Evolutionary conservation across 2,329 filamentous ascomycete genomes (phyloP), one percentile per base, ranked within the genome.

Genomic region (Calonectria multiphialidica): DNA sequence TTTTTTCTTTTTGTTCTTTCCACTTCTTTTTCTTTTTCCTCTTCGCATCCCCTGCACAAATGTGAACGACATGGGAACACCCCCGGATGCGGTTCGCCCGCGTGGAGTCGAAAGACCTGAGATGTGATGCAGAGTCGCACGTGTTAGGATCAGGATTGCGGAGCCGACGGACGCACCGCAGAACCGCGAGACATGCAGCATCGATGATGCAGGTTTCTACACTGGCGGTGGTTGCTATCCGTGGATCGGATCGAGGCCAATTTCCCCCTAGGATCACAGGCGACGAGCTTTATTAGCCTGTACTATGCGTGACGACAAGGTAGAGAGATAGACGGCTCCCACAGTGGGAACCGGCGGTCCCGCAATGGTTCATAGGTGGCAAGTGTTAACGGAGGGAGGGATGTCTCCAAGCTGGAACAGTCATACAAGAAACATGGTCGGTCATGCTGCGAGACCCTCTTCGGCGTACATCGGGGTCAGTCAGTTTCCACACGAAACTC

Each of bases 181-280:
- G 44, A 62, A 70, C 53, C 62, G 62, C 37, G 53, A 70, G 68
- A 66, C 53, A 70, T 70, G 68, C 68, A 70, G 53, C n/a, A 6
- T 66, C 62, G 53, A 70, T 66, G 68, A 70, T 30, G 68, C 62
- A n/a, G 62, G 42, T 16, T 59, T 62, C 53, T 62, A 23, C 35
- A 53, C 62, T 53, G 68, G 61, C 21, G 44, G 44, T n/a, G 68
- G 35, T 45, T 33, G 50, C 53, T 47, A n/a, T 37, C 15, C 33
- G 23, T 66, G 35, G n/a, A 33, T 40, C 16, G 35, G n/a, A 33
- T 40, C 16, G 10, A 45, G 40, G 45, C 44, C 18, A 25, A 37
- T 37, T 37, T 42, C 37, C 37, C 37, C 37, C 37, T 42, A 6
- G 25, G 57, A 10, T 42, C n/a, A 21, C 57, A 30, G 40, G 37